Evolutionary conservation across 176 grass and related monocot genomes (phyloP).

Genomic region (Raddia distichophylla): DNA sequence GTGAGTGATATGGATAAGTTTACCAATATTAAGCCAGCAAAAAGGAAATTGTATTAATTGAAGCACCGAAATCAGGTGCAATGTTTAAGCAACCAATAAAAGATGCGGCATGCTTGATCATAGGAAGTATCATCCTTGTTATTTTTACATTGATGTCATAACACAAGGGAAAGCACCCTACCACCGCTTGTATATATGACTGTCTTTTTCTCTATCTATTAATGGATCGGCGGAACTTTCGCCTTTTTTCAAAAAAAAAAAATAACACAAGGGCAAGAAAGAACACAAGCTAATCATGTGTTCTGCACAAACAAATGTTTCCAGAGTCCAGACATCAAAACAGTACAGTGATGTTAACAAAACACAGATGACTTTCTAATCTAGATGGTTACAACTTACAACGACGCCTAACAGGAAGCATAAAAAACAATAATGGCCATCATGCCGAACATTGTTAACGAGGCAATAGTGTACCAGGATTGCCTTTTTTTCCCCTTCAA

Average conservation of each 20-base stretch:
- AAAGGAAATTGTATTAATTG: not conserved
- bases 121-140: not conserved
- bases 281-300: not conserved
- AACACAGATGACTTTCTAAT: not conserved
- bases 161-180: too few species aligned
- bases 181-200: too few species aligned
- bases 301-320: not conserved
- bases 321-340: not conserved
- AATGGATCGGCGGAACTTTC: too few species aligned
- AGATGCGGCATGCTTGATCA: conserved; percentile 8
- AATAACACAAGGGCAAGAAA: not conserved
- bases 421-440: not conserved
- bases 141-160: not conserved
- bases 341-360: not conserved
- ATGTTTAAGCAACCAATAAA: not conserved
- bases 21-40: not conserved
- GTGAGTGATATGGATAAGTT: not conserved
- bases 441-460: not conserved
- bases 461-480: not conserved
- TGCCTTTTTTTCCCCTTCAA: not conserved
- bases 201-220: too few species aligned
- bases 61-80: not conserved
- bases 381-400: not conserved
- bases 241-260: too few species aligned
- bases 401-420: not conserved